These are phyloP conservation scores for Agaricus blazei DNA, from an alignment of 768 basidiomycete species.

Conservation along the genomic window DNA sequence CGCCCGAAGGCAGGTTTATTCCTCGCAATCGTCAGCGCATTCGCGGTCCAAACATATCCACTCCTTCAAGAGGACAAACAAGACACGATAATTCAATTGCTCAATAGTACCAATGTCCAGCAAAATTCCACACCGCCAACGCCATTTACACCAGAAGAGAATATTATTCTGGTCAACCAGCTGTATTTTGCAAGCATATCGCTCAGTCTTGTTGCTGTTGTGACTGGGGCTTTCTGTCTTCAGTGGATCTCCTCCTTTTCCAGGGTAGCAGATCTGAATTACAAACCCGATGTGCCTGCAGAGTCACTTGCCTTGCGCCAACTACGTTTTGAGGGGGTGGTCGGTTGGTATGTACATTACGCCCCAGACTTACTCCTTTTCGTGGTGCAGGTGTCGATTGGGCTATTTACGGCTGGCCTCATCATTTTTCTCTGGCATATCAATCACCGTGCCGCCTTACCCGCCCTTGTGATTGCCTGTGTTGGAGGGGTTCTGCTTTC, in stretches of 20 bases:
- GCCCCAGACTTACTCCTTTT: background rate
- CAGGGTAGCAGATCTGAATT: background rate
- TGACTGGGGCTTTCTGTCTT: slow-evolving; percentile 1
- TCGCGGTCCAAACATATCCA: background rate
- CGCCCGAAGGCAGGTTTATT: slow-evolving; percentile 1
- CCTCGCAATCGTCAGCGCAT: slow-evolving; percentile 1
- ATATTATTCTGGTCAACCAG: background rate
- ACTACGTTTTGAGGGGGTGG: slow-evolving; percentile 4
- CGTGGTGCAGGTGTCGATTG: background rate
- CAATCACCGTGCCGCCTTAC: background rate
- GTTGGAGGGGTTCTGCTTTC: background rate
- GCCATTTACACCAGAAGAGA: background rate
- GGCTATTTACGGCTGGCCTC: slow-evolving; percentile 5
- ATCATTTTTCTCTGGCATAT: slow-evolving; percentile 1
- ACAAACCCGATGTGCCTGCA: background rate
- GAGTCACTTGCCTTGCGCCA: slow-evolving; percentile 3
- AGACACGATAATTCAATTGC: background rate
- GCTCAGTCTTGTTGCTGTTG: slow-evolving; percentile 1
- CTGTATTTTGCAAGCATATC: slow-evolving; percentile 4
- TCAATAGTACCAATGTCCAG: background rate
- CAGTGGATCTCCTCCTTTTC: slow-evolving; percentile 1
- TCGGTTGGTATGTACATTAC: background rate
- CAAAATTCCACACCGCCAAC: background rate
- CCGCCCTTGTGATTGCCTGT: background rate
- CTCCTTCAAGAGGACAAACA: background rate